A percentile compares a stretch with the other conserved stretches of the same genome.
phyloP scores from a whole-genome alignment of 441 rosid genomes.

The Sinapis alba region DNA sequence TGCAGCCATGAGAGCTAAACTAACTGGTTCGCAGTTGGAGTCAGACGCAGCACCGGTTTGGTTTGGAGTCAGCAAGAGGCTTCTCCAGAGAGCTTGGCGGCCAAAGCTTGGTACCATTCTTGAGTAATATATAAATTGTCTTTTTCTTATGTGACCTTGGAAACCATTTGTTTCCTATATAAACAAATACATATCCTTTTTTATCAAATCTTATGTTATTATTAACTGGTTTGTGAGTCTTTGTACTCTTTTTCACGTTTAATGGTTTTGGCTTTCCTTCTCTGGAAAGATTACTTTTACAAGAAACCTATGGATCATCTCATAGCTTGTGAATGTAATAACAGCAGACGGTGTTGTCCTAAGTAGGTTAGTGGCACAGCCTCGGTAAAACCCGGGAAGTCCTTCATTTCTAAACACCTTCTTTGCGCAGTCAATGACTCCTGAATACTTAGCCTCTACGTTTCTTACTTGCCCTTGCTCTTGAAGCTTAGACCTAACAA shows the following conservation, averaged over 20 bases:
- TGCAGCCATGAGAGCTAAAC: conserved; percentile 35
- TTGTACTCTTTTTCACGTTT: neutral
- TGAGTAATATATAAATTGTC: conserved; percentile 36
- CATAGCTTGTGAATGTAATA: conserved; percentile 4
- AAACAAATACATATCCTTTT: neutral
- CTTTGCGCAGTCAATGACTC: neutral
- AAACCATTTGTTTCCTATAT: neutral
- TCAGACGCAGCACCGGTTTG: conserved; percentile 55
- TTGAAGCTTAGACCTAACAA: neutral
- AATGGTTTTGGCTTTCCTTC: neutral
- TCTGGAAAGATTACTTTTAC: neutral
- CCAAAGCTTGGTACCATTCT: conserved; percentile 72
- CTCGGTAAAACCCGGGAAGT: neutral
- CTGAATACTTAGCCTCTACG: neutral
- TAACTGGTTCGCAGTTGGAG: conserved; percentile 19
- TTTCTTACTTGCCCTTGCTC: conserved; percentile 1
- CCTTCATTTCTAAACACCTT: neutral
- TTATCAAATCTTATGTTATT: neutral
- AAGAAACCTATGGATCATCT: conserved; percentile 1
- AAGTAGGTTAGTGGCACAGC: neutral
- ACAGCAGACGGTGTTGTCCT: neutral
- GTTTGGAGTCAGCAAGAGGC: conserved; percentile 69
- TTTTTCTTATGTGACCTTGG: neutral
- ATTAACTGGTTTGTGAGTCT: neutral
- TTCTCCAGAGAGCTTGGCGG: conserved; percentile 74